Base-by-base conservation (phyloP, 768 basidiomycete species). In the Phallus indusiatus region DNA sequence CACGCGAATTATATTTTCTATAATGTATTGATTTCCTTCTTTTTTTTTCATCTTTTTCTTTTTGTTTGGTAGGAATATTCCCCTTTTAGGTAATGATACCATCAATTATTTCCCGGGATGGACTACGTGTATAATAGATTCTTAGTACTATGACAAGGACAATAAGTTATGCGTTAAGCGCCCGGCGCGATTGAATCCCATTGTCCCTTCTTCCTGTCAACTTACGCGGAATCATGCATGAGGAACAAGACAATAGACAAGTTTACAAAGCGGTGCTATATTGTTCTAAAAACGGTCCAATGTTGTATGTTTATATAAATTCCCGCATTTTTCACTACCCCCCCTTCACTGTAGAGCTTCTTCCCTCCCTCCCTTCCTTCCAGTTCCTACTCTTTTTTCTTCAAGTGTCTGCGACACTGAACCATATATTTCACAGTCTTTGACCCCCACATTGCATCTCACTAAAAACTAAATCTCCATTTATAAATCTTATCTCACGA, bases 331-430 rank as follows among this genome's bases (percentile, higher is more conserved):
- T 42, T n/a, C 12, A 14, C n/a, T 16, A 8, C 16, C 16, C 42
- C n/a, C 12, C n/a, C 42, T 10, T 42, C 42, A 42, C 42, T 42
- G n/a, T 42, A 42, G 42, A 42, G 9, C 9, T 42, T 4, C 14
- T n/a, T 10, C 2, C n/a, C 9, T 42, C 2, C 42, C 12, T 51
- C 42, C 57, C 28, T 47, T 20, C 57, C 20, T 33, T 42, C 57
- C 14, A 12, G 20, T 59, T 21, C 12, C 36, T 51, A 28, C 22
- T 49, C 33, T n/a, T 20, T 47, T 24, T 56, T 16, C 4, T 20
- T 33, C 7, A 6, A 46, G 56, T 58, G 56, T 58, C 56, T 58
- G 56, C 47, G 47, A 58, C 56, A 58, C 56, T 35, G 34, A 21
- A 14, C 20, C n/a, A n/a, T 48, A 47, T 52, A 46, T 24, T 28